Evolutionary conservation across 176 grass and related monocot genomes (phyloP).

Genomic region (Puya raimondii): DNA sequence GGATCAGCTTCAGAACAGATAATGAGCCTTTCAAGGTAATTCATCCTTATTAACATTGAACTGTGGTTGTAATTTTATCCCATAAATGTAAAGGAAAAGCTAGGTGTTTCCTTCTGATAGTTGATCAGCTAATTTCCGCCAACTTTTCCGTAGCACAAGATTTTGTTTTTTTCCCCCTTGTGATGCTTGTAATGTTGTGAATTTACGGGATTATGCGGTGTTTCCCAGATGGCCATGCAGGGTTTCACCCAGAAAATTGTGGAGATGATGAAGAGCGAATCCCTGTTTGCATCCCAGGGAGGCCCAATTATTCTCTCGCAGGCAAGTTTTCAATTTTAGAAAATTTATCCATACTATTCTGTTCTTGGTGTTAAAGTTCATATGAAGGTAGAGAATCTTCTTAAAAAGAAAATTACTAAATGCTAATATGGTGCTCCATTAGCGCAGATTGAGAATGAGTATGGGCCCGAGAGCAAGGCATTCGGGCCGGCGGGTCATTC

Average conservation of each 20-base stretch:
- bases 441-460: constrained; percentile 95
- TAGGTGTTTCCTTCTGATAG: not conserved
- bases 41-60: constrained; percentile 2
- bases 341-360: constrained; percentile 1
- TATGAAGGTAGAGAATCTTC: not conserved
- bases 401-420: not conserved
- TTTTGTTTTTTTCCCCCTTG: not conserved
- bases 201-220: not conserved
- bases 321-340: constrained; percentile 32
- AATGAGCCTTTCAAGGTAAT: constrained; percentile 93
- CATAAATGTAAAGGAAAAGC: too few species aligned
- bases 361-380: not conserved
- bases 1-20: constrained; percentile 98
- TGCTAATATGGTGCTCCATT: not conserved
- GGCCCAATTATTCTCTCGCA: constrained; percentile 98
- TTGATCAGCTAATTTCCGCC: not conserved
- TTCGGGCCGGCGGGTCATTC: constrained; percentile 71
- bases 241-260: constrained; percentile 94
- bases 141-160: not conserved
- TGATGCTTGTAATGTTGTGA: not conserved
- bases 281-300: constrained; percentile 91
- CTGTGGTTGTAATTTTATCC: constrained; percentile 1
- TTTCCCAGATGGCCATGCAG: constrained; percentile 85
- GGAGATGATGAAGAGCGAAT: constrained; percentile 77
- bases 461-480: constrained; percentile 79